Percentiles rank a stretch among this genome's conserved stretches.
These are phyloP conservation scores for Geotrichum citri-aurantii DNA, from an alignment of 1,139 yeast genomes.

Conservation along the genomic window DNA sequence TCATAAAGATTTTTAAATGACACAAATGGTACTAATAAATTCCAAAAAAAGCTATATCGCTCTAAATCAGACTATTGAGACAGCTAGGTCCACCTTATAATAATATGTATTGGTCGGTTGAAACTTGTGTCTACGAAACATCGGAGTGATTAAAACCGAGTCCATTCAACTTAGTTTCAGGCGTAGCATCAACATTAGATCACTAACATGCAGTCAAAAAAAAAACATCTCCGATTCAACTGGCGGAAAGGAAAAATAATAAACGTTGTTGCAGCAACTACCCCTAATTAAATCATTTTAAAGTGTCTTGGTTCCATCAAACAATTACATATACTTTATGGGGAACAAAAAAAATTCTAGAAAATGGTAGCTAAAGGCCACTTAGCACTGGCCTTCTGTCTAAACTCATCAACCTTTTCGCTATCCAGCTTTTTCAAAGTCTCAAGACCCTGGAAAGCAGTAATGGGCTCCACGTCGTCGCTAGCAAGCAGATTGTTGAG, in stretches of 20 bases:
- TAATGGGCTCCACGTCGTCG: conserved; percentile 5
- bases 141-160: not conserved
- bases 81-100: too few relatives aligned
- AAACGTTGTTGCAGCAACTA: not conserved
- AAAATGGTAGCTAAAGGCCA: conserved; percentile 28
- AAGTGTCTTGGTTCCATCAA: not conserved
- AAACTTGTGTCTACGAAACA: too few relatives aligned
- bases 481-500: conserved; percentile 21
- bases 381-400: conserved; percentile 14
- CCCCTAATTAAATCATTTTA: conserved; percentile 20
- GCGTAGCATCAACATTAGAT: not conserved
- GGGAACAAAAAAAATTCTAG: not conserved
- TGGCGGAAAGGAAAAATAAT: not conserved
- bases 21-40: too few relatives aligned
- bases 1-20: too few relatives aligned
- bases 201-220: not conserved
- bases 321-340: not conserved
- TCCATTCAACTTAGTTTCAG: not conserved
- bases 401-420: conserved; percentile 20
- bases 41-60: too few relatives aligned
- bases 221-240: not conserved
- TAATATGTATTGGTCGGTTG: too few relatives aligned
- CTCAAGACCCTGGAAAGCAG: conserved; percentile 3
- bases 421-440: conserved; percentile 21
- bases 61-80: too few relatives aligned